Conservation (phyloP, 768 basidiomycete genomes). For the Suillus subluteus region DNA sequence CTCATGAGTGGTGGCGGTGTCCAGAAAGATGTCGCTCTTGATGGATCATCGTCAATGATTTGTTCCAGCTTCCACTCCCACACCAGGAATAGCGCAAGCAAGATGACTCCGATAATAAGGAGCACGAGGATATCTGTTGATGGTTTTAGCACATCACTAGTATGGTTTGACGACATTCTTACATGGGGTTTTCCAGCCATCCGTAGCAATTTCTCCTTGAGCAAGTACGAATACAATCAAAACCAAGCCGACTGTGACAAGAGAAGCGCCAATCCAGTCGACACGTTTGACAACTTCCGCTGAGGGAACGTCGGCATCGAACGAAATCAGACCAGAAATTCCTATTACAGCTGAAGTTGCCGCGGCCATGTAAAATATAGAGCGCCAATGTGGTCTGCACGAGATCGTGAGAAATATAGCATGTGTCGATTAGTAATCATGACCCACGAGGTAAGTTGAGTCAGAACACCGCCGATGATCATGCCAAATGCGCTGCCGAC, state of each 20-base stretch:
- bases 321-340: slow-evolving; percentile 56
- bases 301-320: slow-evolving; percentile 58
- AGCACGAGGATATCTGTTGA: slow-evolving; percentile 69
- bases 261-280: slow-evolving; percentile 79
- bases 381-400: slow-evolving; percentile 60
- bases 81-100: slow-evolving; percentile 58
- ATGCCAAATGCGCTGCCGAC: slow-evolving; percentile 76
- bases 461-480: slow-evolving; percentile 72
- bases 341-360: slow-evolving; percentile 58
- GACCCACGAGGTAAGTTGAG: slow-evolving; percentile 49
- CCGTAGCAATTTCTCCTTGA: slow-evolving; percentile 59
- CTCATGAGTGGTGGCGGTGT: slow-evolving; percentile 68
- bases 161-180: slow-evolving; percentile 23
- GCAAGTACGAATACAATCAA: slow-evolving; percentile 76
- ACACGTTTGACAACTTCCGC: slow-evolving; percentile 50
- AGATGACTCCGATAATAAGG: slow-evolving; percentile 60
- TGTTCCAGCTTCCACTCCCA: slow-evolving; percentile 71
- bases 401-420: slow-evolving; percentile 4
- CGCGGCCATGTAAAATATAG: slow-evolving; percentile 61
- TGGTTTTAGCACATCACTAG: slow-evolving; percentile 25
- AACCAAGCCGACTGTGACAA: slow-evolving; percentile 68
- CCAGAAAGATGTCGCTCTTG: slow-evolving; percentile 30
- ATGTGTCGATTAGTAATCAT: neutral
- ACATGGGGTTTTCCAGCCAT: slow-evolving; percentile 67
- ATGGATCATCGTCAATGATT: slow-evolving; percentile 15